Evolutionary conservation across 805 yeast genomes (phyloP).

Genomic region (Saturnispora silvae): DNA sequence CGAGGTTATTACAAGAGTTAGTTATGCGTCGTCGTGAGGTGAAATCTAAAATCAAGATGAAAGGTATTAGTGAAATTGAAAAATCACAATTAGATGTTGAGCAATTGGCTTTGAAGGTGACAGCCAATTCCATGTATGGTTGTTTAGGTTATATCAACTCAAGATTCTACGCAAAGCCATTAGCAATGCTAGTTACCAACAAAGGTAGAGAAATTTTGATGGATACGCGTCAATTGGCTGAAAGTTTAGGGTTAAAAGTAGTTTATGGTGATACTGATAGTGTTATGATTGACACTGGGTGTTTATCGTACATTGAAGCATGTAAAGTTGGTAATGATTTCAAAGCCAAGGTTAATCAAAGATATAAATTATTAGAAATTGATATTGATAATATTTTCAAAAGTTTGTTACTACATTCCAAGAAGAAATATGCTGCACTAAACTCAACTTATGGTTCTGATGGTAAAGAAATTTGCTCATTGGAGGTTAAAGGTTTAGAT

Average conservation of each 20-base stretch:
- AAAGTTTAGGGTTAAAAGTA: slow-evolving; percentile 68
- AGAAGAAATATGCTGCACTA: slow-evolving; percentile 95
- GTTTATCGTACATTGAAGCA: slow-evolving; percentile 59
- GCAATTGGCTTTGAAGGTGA: slow-evolving; percentile 89
- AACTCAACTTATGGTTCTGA: slow-evolving; percentile 36
- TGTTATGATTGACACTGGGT: slow-evolving; percentile 93
- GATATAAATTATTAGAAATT: slow-evolving; percentile 79
- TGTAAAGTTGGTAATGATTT: slow-evolving; percentile 74
- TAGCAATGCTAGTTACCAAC: slow-evolving; percentile 90
- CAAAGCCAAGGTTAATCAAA: slow-evolving; percentile 76
- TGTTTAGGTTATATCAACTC: slow-evolving; percentile 90
- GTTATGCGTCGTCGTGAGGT: slow-evolving; percentile 92
- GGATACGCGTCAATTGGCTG: slow-evolving; percentile 91
- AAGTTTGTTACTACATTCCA: slow-evolving; percentile 76
- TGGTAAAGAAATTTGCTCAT: slow-evolving; percentile 45
- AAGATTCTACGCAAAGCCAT: slow-evolving; percentile 89
- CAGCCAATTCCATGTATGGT: slow-evolving; percentile 99
- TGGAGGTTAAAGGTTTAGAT: slow-evolving; percentile 94
- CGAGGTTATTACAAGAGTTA: slow-evolving; percentile 68
- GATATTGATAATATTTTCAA: slow-evolving; percentile 92
- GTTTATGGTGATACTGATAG: slow-evolving; percentile 99
- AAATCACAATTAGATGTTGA: slow-evolving; percentile 84
- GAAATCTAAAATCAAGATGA: slow-evolving; percentile 70
- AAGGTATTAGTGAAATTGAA: slow-evolving; percentile 51
- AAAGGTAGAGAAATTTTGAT: slow-evolving; percentile 92